A percentile compares a stretch with the other conserved stretches of the same genome.
These are phyloP conservation scores for Mycena sp. DNA, from an alignment of 1,284 basidiomycete species.

Conservation along the genomic window DNA sequence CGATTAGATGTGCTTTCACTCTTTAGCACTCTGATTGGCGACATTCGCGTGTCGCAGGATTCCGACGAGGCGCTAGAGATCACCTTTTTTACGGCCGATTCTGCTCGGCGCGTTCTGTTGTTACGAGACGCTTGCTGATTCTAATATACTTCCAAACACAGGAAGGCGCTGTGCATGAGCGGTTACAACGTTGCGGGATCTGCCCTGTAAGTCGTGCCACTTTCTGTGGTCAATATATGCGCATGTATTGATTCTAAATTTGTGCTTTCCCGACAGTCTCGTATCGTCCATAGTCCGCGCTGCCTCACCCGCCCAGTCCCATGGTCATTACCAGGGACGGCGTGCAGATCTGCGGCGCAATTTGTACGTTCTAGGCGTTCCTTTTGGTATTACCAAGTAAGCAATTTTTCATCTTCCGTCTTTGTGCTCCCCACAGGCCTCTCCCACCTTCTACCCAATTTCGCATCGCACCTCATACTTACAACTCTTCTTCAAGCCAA, in stretches of 20 bases:
- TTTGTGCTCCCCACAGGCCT: background rate
- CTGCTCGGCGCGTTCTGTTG: constrained; percentile 24
- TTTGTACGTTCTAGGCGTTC: constrained; percentile 81
- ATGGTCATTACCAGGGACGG: constrained; percentile 32
- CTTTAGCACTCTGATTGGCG: constrained; percentile 66
- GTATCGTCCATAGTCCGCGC: constrained; percentile 37
- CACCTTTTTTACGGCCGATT: constrained; percentile 50
- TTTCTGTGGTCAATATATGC: background rate
- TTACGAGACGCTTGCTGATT: background rate
- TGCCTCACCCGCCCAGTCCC: constrained; percentile 26
- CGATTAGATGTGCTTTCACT: constrained; percentile 62
- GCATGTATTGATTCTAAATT: background rate
- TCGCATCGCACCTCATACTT: background rate
- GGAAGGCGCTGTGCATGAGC: constrained; percentile 73
- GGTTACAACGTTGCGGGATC: constrained; percentile 68
- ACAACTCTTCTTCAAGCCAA: constrained; percentile 46
- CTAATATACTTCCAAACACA: constrained; percentile 35
- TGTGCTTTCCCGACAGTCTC: constrained; percentile 41
- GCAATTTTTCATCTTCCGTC: constrained; percentile 28
- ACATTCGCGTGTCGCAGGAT: constrained; percentile 57
- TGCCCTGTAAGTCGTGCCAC: constrained; percentile 55
- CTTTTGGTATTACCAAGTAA: constrained; percentile 80
- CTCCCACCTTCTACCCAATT: background rate
- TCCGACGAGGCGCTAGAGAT: constrained; percentile 56
- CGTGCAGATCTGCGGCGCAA: constrained; percentile 71